These are phyloP conservation scores for Salix koriyanagi DNA, from an alignment of 345 rosid genomes.

Conservation along the genomic window DNA sequence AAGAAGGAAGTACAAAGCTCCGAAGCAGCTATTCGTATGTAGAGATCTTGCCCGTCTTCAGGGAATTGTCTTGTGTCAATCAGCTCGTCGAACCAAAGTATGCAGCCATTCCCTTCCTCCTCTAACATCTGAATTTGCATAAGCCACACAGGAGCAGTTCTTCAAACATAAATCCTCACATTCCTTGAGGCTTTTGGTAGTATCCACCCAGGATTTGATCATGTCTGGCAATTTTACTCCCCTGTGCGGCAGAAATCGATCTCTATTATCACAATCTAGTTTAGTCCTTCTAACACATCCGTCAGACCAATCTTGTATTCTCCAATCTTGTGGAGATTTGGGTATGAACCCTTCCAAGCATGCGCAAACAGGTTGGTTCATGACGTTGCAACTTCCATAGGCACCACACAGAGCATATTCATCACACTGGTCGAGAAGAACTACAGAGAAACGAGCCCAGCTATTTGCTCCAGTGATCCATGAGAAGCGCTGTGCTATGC, in stretches of 20 bases:
- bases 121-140: constrained; percentile 12
- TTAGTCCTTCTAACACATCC: constrained; percentile 10
- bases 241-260: constrained; percentile 4
- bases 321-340: constrained; percentile 13
- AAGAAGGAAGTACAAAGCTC: constrained; percentile 7
- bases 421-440: constrained; percentile 14
- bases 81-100: constrained; percentile 21
- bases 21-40: constrained; percentile 19
- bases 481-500: constrained; percentile 7
- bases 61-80: constrained; percentile 14
- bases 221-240: constrained; percentile 20
- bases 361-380: background rate
- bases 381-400: constrained; percentile 17
- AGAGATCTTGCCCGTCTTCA: constrained; percentile 13
- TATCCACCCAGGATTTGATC: constrained; percentile 14
- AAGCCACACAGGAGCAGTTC: constrained; percentile 21
- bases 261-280: constrained; percentile 5
- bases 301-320: constrained; percentile 10
- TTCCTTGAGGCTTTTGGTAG: constrained; percentile 5
- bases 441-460: constrained; percentile 6
- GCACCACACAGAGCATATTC: constrained; percentile 5
- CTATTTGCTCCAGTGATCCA: constrained; percentile 20
- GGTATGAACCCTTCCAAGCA: constrained; percentile 26
- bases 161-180: constrained; percentile 15
- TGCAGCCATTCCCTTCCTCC: constrained; percentile 19